These are phyloP conservation scores for Mallotus japonicus DNA, from an alignment of 441 rosid species.

Conservation along the genomic window DNA sequence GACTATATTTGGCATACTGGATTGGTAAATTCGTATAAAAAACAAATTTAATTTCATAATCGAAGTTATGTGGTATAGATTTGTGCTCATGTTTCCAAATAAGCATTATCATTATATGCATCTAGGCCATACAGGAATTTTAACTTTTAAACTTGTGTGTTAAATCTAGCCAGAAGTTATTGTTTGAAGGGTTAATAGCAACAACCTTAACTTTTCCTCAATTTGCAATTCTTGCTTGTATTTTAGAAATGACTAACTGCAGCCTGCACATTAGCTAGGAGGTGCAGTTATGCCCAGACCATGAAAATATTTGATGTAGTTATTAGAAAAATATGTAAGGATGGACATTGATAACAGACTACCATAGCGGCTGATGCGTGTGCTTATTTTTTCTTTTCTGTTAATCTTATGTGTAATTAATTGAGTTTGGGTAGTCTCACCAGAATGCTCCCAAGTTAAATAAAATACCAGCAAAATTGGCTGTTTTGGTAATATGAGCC, in stretches of 20 bases:
- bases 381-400: neutral
- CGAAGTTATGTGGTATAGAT: neutral
- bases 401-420: neutral
- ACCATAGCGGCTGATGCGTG: neutral
- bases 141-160: neutral
- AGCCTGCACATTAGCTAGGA: neutral
- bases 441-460: neutral
- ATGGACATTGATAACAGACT: neutral
- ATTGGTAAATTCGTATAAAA: neutral
- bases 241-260: neutral
- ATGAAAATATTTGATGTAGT: neutral
- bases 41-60: neutral
- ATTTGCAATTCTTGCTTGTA: neutral
- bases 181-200: neutral
- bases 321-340: neutral
- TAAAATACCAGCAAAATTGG: neutral
- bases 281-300: neutral
- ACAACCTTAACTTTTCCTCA: neutral
- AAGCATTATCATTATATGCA: neutral
- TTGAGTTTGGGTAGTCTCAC: neutral
- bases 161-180: neutral
- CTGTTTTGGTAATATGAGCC: neutral
- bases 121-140: neutral
- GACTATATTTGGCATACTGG: neutral
- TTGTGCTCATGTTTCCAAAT: neutral